phyloP scores from a whole-genome alignment of 805 yeast genomes.

The Ogataea philodendri region DNA sequence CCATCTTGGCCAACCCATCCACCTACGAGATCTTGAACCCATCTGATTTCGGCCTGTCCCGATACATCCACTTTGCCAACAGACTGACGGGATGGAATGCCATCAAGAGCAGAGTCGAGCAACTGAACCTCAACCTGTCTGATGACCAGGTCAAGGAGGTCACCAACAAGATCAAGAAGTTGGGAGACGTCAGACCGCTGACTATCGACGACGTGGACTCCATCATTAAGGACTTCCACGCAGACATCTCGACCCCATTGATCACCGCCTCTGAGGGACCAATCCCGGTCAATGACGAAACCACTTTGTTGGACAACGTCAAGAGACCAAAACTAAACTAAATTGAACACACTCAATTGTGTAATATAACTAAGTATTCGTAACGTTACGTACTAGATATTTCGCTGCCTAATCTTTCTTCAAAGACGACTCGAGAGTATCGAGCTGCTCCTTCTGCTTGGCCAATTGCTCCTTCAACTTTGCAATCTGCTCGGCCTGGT shows the following conservation, averaged over 20 bases:
- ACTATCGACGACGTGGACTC: conserved; percentile 62
- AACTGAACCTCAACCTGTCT: conserved; percentile 51
- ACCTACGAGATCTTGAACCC: conserved; percentile 60
- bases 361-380: conserved; percentile 10
- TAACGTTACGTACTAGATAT: conserved; percentile 14
- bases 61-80: conserved; percentile 60
- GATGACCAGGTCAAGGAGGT: conserved; percentile 59
- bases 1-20: conserved; percentile 61
- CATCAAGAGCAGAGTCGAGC: conserved; percentile 59
- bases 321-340: conserved; percentile 35
- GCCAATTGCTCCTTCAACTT: conserved; percentile 72
- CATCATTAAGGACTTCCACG: conserved; percentile 53
- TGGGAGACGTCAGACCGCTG: conserved; percentile 60
- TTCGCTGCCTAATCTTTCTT: conserved; percentile 26
- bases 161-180: conserved; percentile 50
- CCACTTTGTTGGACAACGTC: conserved; percentile 29
- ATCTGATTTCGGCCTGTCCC: conserved; percentile 56
- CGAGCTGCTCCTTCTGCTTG: conserved; percentile 63
- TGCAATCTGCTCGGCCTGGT: conserved; percentile 84
- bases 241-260: conserved; percentile 51
- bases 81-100: conserved; percentile 65
- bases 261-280: conserved; percentile 36
- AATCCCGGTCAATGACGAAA: conserved; percentile 29
- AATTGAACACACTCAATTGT: not conserved
- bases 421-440: conserved; percentile 48